Conservation (phyloP, 139 green algal species). For the Micromonas commoda region DNA sequence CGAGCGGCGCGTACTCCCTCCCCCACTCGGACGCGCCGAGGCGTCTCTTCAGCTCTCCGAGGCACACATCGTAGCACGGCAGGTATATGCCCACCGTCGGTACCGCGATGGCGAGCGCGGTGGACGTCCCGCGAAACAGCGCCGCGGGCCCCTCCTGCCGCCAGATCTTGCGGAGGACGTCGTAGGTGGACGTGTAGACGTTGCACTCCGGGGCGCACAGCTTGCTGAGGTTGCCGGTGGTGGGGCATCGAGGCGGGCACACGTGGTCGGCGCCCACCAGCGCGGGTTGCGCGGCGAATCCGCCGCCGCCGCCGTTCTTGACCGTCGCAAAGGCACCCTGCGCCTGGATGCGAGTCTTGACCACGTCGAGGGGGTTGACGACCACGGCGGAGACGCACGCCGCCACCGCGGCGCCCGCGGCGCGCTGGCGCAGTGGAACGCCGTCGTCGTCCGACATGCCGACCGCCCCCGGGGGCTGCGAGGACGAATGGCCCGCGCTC, state of each 20-base stretch:
- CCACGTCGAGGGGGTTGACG: slow-evolving; percentile 23
- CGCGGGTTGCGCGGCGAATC: neutral
- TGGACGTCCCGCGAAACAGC: slow-evolving; percentile 2
- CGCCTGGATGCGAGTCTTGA: slow-evolving; percentile 21
- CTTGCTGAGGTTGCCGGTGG: neutral
- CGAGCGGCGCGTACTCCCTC: neutral
- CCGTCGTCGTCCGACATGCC: neutral
- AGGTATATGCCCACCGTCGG: slow-evolving; percentile 19
- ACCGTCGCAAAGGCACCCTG: neutral
- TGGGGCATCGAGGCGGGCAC: slow-evolving; percentile 2
- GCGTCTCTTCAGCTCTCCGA: neutral
- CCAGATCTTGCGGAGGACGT: neutral
- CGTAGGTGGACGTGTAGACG: neutral
- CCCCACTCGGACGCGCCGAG: neutral
- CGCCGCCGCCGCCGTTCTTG: neutral
- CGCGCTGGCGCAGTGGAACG: neutral
- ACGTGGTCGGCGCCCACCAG: neutral
- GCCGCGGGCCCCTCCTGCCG: neutral
- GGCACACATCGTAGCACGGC: slow-evolving; percentile 10
- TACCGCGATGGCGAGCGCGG: slow-evolving; percentile 2
- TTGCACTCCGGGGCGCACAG: neutral
- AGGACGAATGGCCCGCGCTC: too few relatives aligned
- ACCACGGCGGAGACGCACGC: slow-evolving; percentile 14
- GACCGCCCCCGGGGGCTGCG: too few relatives aligned
- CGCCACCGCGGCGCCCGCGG: neutral